Base-by-base conservation (phyloP, 306 rosid species). In the Glycine tomentella region DNA sequence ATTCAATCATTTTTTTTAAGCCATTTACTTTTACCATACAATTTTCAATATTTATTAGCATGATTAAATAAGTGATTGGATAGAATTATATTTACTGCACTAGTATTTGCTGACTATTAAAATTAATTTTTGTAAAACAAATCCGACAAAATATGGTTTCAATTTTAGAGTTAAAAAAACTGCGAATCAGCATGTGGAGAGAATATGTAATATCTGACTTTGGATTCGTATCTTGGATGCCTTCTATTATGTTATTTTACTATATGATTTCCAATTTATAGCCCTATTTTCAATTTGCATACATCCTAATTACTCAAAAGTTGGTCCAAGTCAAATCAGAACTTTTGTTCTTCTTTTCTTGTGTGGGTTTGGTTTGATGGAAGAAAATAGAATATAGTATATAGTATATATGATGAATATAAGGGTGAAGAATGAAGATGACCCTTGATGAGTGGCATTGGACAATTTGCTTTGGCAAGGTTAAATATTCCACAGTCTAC, bases 271-370 rank as follows among this genome's bases (percentile, higher is more conserved):
- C 3, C 14, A 73, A 36, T 7, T 70, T 65, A 6, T 12, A 69
- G 50, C 13, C 6, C 8, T 48, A 25, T 25, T 25, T 25, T 25
- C 31, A 25, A 42, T 48, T 70, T 58, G 14, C 66, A 61, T 50
- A 13, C 11, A 17, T 17, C 64, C 40, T 20, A 25, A 62, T 46
- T 5, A 64, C 74, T 40, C 4, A 63, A 63, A 45, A 55, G 72
- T 25, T 78, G 45, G 87, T 80, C 87, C 33, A 51, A 68, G 81
- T 84, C 84, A 74, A 84, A 74, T 69, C 31, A 74, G 49, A 36
- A 25, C 12, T 48, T 74, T 58, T 38, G 8, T 15, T 50, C 3
- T 11, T n/a, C 31, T 25, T 25, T 10, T 12, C 2, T 17, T 31
- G 12, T 31, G n/a, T 7, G 45, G 58, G 70, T 64, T 49, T 76